Conservation (phyloP, 2,329 filamentous ascomycete species). For the Ophiostoma piceae region DNA sequence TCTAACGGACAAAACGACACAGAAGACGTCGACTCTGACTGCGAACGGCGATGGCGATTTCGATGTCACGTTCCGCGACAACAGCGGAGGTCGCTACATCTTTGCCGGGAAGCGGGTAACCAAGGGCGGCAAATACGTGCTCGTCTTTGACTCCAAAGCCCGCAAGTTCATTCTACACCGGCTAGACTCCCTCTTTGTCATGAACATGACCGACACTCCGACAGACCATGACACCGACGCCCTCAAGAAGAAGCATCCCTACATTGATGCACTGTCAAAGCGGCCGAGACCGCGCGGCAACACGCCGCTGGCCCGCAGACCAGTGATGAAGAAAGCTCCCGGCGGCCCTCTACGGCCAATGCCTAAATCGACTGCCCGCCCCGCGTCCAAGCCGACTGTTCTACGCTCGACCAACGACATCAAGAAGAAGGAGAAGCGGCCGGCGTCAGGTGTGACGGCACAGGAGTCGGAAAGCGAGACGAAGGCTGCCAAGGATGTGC, state of each 20-base stretch:
- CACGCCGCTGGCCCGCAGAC: slow-evolving; percentile 2
- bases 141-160: slow-evolving; percentile 69
- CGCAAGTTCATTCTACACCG: slow-evolving; percentile 78
- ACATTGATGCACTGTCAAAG: slow-evolving; percentile 44
- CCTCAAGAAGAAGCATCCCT: slow-evolving; percentile 62
- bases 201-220: slow-evolving; percentile 73
- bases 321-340: slow-evolving; percentile 24
- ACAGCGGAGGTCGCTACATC: slow-evolving; percentile 49
- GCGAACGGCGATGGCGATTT: slow-evolving; percentile 52
- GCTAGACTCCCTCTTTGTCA: slow-evolving; percentile 74
- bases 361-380: slow-evolving; percentile 22
- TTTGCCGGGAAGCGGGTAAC: slow-evolving; percentile 56
- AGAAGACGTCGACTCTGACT: slow-evolving; percentile 35
- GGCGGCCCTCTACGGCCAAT: slow-evolving; percentile 25
- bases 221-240: slow-evolving; percentile 58
- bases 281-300: slow-evolving; percentile 20
- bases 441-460: background rate
- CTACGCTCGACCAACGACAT: slow-evolving; percentile 25
- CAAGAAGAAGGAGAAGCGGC: slow-evolving; percentile 20
- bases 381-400: slow-evolving; percentile 21
- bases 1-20: slow-evolving; percentile 47
- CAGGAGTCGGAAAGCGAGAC: slow-evolving; percentile 23
- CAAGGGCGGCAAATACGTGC: slow-evolving; percentile 54
- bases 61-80: slow-evolving; percentile 51
- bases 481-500: slow-evolving; percentile 22